Percentiles rank a stretch among this genome's conserved stretches.
Conservation (phyloP, 345 rosid genomes). For the Populus ilicifolia region DNA sequence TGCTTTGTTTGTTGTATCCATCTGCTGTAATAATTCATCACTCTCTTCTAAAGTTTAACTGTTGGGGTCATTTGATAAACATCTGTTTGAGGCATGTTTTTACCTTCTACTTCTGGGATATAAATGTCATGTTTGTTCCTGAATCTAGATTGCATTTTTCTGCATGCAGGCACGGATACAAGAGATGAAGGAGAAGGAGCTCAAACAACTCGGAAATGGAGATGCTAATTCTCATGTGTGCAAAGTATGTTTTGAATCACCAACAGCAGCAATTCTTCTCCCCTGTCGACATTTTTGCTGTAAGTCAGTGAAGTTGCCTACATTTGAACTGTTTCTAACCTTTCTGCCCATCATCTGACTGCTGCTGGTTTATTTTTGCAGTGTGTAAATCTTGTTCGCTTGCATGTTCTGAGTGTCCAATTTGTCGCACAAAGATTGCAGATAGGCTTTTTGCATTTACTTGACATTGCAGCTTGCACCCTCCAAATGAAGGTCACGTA, state of each 20-base stretch:
- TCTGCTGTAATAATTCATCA: neutral
- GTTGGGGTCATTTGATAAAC: neutral
- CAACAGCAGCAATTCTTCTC: constrained; percentile 94
- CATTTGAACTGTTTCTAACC: neutral
- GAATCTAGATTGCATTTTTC: neutral
- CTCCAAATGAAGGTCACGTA: constrained; percentile 31
- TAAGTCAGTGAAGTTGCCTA: constrained; percentile 38
- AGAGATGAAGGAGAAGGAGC: constrained; percentile 96
- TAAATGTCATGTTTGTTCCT: neutral
- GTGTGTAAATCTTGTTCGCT: constrained; percentile 98
- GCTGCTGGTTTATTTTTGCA: constrained; percentile 30
- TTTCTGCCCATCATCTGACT: neutral
- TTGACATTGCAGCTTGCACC: constrained; percentile 37
- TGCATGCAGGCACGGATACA: constrained; percentile 81
- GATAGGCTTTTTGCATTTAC: constrained; percentile 96
- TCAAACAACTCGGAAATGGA: constrained; percentile 59
- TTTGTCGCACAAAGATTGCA: constrained; percentile 88
- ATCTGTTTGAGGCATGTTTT: neutral
- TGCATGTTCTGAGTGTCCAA: constrained; percentile 97
- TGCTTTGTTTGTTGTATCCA: neutral
- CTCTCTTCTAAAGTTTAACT: neutral
- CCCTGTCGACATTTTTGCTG: constrained; percentile 99
- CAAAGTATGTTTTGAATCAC: constrained; percentile 94
- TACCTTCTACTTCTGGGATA: neutral
- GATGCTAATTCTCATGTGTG: constrained; percentile 90